These are phyloP conservation scores for Colletotrichum spinosum DNA, from an alignment of 2,329 filamentous ascomycete genomes.

Conservation along the genomic window DNA sequence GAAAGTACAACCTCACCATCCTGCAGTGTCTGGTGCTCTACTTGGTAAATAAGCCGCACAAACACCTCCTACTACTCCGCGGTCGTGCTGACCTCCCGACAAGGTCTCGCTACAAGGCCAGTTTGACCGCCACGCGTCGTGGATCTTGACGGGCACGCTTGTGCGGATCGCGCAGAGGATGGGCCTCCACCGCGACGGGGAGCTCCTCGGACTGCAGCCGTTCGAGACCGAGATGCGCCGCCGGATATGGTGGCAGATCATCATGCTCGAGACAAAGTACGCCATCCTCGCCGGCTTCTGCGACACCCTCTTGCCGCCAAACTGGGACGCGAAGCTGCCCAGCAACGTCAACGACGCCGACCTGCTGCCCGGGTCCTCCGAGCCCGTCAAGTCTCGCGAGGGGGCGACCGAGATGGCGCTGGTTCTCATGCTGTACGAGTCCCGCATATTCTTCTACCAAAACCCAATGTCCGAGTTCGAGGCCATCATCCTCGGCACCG, in stretches of 20 bases:
- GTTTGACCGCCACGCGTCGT: constrained; percentile 68
- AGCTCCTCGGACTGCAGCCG: constrained; percentile 51
- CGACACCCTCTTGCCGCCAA: constrained; percentile 65
- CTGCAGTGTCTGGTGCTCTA: constrained; percentile 71
- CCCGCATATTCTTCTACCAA: constrained; percentile 62
- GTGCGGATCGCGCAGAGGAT: constrained; percentile 75
- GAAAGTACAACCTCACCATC: constrained; percentile 66
- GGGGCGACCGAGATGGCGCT: constrained; percentile 51
- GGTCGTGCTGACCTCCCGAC: constrained; percentile 31
- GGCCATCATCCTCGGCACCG: constrained; percentile 50
- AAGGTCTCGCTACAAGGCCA: constrained; percentile 67
- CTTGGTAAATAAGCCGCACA: constrained; percentile 61
- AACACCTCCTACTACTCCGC: constrained; percentile 55
- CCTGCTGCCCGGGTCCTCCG: constrained; percentile 61
- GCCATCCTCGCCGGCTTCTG: constrained; percentile 50
- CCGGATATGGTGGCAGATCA: constrained; percentile 28
- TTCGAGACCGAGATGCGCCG: constrained; percentile 25
- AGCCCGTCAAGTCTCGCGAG: constrained; percentile 62
- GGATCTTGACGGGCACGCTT: constrained; percentile 70
- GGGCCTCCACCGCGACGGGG: constrained; percentile 73
- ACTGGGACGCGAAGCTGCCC: constrained; percentile 59
- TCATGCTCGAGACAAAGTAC: constrained; percentile 29
- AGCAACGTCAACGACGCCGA: constrained; percentile 70
- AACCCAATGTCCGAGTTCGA: constrained; percentile 54
- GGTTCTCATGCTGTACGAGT: constrained; percentile 56